Evolutionary conservation across 306 rosid genomes (phyloP), one percentile per base, ranked within the genome.

Genomic region (Trichosanthes truncata): DNA sequence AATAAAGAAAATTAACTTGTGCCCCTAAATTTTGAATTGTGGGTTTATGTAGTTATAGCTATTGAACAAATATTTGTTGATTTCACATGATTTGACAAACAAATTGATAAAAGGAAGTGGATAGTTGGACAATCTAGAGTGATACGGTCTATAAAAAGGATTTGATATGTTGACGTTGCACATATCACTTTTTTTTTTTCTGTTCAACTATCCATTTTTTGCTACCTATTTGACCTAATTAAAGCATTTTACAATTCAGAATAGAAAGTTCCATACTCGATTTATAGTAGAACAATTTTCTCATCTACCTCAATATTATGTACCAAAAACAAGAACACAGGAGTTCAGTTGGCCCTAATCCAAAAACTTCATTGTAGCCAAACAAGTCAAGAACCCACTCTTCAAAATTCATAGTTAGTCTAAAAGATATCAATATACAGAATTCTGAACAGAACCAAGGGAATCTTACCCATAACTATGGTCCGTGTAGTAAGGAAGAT

Each of bases 401-500:
- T 43, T 43, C 52, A 40, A 69, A 20, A 69, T 69, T 21, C 53
- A 10, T 12, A 21, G 18, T 23, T 14, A 21, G 23, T 45, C 56
- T 12, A 71, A 23, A 45, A 71, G 2, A 45, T 25, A 41, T 40
- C 3, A 41, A 45, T 11, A n/a, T 5, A 69, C 76, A 40, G 55
- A 71, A 10, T 10, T 76, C 38, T 56, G 33, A 61, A 49, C 6
- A 33, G 26, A 65, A 79, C 52, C 10, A 15, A 5, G 3, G 35
- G 73, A 77, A 41, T 35, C 81, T 57, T 88, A 94, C 97, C 98
- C 98, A 56, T 83, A 92, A 77, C 91, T 91, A 79, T 87, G 97
- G 9, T 82, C 89, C 0, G 89, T 82, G 77, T 95, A 95, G 82
- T 95, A 95, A 3, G 97, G 98, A 40, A 95, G 86, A 88, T 95